These are phyloP conservation scores for Smittium culicis DNA, from an alignment of 371 early-diverging fungal species.

Conservation along the genomic window DNA sequence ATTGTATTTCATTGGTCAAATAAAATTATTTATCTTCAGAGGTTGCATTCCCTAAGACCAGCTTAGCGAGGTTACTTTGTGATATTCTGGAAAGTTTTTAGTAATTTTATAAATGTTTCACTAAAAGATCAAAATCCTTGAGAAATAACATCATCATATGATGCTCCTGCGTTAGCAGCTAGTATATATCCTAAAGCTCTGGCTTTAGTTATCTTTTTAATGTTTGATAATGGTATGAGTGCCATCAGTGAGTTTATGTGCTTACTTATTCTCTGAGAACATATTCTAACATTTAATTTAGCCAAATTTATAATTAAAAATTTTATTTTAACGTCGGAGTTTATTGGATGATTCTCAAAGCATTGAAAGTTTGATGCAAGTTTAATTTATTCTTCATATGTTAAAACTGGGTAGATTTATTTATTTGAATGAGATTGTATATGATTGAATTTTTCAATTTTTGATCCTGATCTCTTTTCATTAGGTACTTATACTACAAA, in stretches of 20 bases:
- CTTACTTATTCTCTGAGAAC: slow-evolving; percentile 3
- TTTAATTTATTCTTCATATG: background rate
- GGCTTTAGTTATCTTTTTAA: background rate
- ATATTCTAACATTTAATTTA: background rate
- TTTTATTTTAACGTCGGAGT: background rate
- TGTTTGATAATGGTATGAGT: background rate
- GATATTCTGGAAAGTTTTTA: background rate
- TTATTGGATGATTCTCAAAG: background rate
- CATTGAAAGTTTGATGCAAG: too few species aligned
- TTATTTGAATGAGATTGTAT: background rate
- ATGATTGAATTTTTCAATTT: background rate
- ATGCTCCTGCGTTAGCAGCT: background rate
- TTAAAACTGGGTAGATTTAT: background rate
- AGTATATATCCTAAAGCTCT: slow-evolving; percentile 2
- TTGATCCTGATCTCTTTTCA: background rate
- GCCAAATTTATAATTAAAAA: background rate
- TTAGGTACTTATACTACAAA: background rate
- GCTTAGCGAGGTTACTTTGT: background rate
- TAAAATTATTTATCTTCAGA: background rate
- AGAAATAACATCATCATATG: background rate
- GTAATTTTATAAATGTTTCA: background rate
- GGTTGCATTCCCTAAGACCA: background rate
- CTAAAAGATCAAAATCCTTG: background rate
- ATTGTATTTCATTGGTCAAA: background rate
- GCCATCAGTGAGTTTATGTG: background rate